A percentile compares a stretch with the other conserved stretches of the same genome.
These are phyloP conservation scores for Rubia yunnanensis DNA, from an alignment of 257 asterid genomes.

Conservation along the genomic window DNA sequence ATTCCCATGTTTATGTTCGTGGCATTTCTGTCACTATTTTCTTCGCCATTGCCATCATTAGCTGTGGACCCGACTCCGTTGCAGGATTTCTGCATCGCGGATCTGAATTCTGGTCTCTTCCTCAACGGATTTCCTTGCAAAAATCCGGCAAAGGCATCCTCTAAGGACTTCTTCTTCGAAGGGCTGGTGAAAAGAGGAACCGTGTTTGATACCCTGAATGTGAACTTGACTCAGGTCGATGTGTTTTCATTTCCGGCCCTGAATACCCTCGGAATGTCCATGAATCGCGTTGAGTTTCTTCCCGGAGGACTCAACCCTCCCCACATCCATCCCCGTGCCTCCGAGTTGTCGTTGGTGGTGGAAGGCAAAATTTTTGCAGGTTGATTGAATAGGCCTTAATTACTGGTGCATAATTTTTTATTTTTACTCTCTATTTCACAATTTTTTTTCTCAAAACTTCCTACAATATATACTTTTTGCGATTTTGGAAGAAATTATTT, in stretches of 20 bases:
- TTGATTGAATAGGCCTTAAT: background rate
- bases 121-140: slow-evolving; percentile 16
- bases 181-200: slow-evolving; percentile 1
- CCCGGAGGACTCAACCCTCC: slow-evolving; percentile 18
- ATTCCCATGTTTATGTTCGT: background rate
- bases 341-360: slow-evolving; percentile 9
- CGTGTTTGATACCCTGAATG: background rate
- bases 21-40: background rate
- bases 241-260: slow-evolving; percentile 6
- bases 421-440: too few species aligned
- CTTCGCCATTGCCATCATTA: background rate
- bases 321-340: slow-evolving; percentile 17
- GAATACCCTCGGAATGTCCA: slow-evolving; percentile 17
- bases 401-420: too few species aligned
- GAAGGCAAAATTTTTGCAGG: slow-evolving; percentile 12
- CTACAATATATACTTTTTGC: too few species aligned
- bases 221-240: background rate
- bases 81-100: slow-evolving; percentile 10
- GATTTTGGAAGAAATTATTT: too few species aligned
- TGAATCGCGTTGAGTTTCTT: slow-evolving; percentile 9
- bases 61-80: background rate
- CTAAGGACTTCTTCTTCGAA: slow-evolving; percentile 13
- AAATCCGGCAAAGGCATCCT: background rate
- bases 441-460: too few species aligned
- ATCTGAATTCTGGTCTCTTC: background rate